These are phyloP conservation scores for Rhodamnia argentea DNA, from an alignment of 345 rosid species.

Conservation along the genomic window DNA sequence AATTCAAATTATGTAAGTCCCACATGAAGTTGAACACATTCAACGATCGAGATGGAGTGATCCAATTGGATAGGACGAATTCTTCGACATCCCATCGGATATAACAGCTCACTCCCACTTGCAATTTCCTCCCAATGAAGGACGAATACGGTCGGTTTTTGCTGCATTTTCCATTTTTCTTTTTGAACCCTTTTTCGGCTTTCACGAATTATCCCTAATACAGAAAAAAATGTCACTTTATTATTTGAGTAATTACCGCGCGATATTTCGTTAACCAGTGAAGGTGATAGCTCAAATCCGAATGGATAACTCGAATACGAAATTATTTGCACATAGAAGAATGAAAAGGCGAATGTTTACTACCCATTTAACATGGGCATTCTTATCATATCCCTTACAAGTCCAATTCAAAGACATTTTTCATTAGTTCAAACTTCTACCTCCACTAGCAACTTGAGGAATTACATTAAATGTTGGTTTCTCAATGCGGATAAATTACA, in stretches of 20 bases:
- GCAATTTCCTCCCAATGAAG: neutral
- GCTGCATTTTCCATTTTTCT: neutral
- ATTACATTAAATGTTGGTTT: neutral
- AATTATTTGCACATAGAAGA: rapidly evolving
- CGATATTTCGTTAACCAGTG: neutral
- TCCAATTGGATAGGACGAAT: rapidly evolving
- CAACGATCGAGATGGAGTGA: neutral
- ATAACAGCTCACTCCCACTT: neutral
- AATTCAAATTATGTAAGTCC: too few species aligned
- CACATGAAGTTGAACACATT: neutral
- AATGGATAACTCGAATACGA: neutral
- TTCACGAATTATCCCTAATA: neutral
- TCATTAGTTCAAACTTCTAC: neutral
- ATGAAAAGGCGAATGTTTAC: neutral
- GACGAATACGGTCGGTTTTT: neutral
- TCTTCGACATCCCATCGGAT: neutral
- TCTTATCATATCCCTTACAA: neutral
- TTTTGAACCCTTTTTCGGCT: neutral
- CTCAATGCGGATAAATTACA: neutral
- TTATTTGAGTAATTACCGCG: neutral
- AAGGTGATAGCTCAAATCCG: neutral
- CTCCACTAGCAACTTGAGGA: neutral
- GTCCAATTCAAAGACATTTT: neutral
- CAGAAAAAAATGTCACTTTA: neutral
- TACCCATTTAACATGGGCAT: neutral